Evolutionary conservation across 148 eudicot genomes (phyloP).

Genomic region (Cornus controversa): DNA sequence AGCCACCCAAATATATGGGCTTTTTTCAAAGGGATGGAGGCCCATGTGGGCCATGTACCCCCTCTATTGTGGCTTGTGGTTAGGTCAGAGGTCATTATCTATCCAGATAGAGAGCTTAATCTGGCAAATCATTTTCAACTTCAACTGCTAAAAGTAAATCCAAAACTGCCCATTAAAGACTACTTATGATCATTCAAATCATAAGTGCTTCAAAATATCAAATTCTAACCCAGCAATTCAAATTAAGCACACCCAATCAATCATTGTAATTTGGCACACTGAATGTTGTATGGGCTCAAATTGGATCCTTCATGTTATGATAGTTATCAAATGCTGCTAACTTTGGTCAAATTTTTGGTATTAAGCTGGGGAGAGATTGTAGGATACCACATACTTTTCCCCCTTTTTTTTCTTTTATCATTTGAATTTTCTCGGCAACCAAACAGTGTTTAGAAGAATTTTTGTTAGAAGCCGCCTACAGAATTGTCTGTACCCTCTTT

Average conservation of each 20-base stretch:
- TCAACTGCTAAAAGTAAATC: slow-evolving; percentile 18
- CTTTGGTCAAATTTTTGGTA: too few relatives aligned
- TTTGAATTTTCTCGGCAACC: background rate
- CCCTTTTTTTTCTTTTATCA: too few relatives aligned
- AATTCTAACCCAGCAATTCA: background rate
- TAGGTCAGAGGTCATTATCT: slow-evolving; percentile 36
- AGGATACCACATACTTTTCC: too few relatives aligned
- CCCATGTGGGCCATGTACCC: slow-evolving; percentile 15
- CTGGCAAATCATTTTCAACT: slow-evolving; percentile 4
- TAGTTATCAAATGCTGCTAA: too few relatives aligned
- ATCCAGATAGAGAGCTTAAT: background rate
- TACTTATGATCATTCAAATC: too few relatives aligned
- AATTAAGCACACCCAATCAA: background rate
- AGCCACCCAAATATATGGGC: slow-evolving; percentile 13
- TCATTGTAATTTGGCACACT: background rate
- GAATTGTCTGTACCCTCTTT: background rate
- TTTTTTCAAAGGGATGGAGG: slow-evolving; percentile 26
- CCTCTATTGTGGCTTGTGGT: slow-evolving; percentile 21
- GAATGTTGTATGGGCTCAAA: background rate
- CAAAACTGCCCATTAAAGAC: background rate
- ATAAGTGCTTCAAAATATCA: too few relatives aligned
- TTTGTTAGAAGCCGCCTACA: background rate
- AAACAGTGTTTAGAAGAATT: background rate
- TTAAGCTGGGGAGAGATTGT: too few relatives aligned
- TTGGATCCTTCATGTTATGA: too few relatives aligned